phyloP scores from a whole-genome alignment of 148 eudicot species.

The Rhododendron vialii region DNA sequence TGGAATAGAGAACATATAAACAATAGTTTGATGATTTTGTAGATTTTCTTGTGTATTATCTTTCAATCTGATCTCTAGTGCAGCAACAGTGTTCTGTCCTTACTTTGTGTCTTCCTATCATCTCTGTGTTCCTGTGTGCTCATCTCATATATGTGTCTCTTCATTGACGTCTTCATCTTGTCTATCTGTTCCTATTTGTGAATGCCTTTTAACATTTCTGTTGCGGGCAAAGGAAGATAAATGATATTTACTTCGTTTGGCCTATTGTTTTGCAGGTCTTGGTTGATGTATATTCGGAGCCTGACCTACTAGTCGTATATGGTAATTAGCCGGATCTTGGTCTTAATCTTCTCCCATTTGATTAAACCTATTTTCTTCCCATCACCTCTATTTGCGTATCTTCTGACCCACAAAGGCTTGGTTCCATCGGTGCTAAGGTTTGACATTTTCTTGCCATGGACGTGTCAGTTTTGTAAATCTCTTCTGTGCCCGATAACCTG shows the following conservation, averaged over 20 bases:
- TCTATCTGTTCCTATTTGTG: neutral
- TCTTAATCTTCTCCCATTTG: neutral
- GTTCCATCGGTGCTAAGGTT: neutral
- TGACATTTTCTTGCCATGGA: neutral
- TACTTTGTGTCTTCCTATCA: neutral
- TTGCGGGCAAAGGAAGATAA: neutral
- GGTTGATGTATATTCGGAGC: constrained; percentile 74
- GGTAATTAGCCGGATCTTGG: constrained; percentile 40
- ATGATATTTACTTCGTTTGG: neutral
- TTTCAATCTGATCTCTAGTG: neutral
- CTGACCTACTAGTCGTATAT: constrained; percentile 77
- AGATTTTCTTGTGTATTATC: neutral
- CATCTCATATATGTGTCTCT: neutral
- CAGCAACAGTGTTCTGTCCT: neutral
- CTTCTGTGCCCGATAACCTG: neutral
- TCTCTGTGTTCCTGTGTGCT: neutral
- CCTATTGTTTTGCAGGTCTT: constrained; percentile 56
- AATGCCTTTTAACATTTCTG: neutral
- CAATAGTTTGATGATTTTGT: neutral
- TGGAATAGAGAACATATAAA: neutral
- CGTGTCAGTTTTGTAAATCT: neutral
- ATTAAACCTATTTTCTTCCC: neutral
- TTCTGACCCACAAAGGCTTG: neutral
- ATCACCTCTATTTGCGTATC: neutral
- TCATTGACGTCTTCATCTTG: neutral